Evolutionary conservation across 2,329 filamentous ascomycete species (phyloP).

Genomic region (Penicillium glabrum): DNA sequence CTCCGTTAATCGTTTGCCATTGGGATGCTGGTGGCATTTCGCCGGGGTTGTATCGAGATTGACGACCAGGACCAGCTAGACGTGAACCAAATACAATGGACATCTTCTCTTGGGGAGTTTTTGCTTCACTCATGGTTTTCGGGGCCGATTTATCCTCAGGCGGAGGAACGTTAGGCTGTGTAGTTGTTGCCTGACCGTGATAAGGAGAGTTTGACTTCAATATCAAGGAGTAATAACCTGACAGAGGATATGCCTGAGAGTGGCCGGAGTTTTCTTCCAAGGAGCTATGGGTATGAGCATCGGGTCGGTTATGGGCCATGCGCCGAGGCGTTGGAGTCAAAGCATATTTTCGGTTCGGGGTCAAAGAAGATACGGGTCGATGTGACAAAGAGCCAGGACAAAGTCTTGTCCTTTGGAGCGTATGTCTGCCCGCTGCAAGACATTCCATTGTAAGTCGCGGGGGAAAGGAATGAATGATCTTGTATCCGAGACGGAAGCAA

Average conservation of each 20-base stretch:
- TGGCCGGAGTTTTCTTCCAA: slow-evolving; percentile 7
- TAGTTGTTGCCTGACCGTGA: slow-evolving; percentile 16
- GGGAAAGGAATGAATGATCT: slow-evolving; percentile 5
- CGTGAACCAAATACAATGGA: slow-evolving; percentile 79
- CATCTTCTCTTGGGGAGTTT: slow-evolving; percentile 50
- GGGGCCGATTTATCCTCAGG: slow-evolving; percentile 20
- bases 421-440: slow-evolving; percentile 21
- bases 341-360: slow-evolving; percentile 19
- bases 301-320: slow-evolving; percentile 17
- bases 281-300: slow-evolving; percentile 6
- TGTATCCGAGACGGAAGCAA: neutral
- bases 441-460: slow-evolving; percentile 26
- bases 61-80: slow-evolving; percentile 69
- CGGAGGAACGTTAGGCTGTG: slow-evolving; percentile 12
- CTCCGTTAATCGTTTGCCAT: slow-evolving; percentile 66
- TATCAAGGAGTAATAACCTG: slow-evolving; percentile 47
- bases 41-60: slow-evolving; percentile 55
- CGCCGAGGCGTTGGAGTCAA: slow-evolving; percentile 20
- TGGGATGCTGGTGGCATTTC: slow-evolving; percentile 60
- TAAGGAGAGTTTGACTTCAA: slow-evolving; percentile 33
- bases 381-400: neutral
- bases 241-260: slow-evolving; percentile 41
- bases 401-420: slow-evolving; percentile 12
- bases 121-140: slow-evolving; percentile 17
- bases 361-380: neutral